Base-by-base conservation (phyloP, 23 red algal genomes). In the Cyanidioschyzon merolae region DNA sequence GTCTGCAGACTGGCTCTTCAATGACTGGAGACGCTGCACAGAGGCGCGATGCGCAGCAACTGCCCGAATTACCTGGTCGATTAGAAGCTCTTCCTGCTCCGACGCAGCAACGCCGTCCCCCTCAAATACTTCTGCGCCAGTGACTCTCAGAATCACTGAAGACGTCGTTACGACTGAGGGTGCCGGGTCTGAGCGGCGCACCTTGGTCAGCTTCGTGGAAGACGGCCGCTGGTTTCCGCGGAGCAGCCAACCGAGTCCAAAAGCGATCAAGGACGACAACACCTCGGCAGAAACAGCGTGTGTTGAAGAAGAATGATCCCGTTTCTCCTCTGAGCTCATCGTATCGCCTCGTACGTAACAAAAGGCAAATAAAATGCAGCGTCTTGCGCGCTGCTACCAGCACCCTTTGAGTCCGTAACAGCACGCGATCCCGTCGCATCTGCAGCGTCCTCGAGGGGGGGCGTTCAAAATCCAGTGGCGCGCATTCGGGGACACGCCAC, bases 221-320 rank as follows among this genome's bases (percentile, higher is more conserved):
- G 63, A 71, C 63, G 63, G 63, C n/a, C 63, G 63, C 16, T 27
- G 12, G 63, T 35, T 71, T 3, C 63, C 63, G 29, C 63, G 63
- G 12, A 71, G 63, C 63, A 71, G 63, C 63, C 63, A 71, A 25
- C 63, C 63, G n/a, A 71, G 63, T 71, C 63, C 63, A 35, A 71
- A 71, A 3, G 63, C 63, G 3, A 71, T 15, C 63, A 71, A 27
- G 12, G 63, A 71, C 63, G n/a, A 7, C 12, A 71, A 12, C n/a
- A 71, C n/a, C 16, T 71, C 63, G n/a, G 63, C 12, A 32, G 63
- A 35, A 25, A 71, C 21, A 57, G 15, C 50, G n/a, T n/a, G n/a
- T n/a, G n/a, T n/a, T n/a, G n/a, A n/a, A n/a, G n/a, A n/a, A n/a
- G n/a, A n/a, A n/a, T n/a, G n/a, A n/a, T n/a, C n/a, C n/a, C n/a